Evolutionary conservation across 768 basidiomycete genomes (phyloP).

Genomic region (Auricularia cornea): DNA sequence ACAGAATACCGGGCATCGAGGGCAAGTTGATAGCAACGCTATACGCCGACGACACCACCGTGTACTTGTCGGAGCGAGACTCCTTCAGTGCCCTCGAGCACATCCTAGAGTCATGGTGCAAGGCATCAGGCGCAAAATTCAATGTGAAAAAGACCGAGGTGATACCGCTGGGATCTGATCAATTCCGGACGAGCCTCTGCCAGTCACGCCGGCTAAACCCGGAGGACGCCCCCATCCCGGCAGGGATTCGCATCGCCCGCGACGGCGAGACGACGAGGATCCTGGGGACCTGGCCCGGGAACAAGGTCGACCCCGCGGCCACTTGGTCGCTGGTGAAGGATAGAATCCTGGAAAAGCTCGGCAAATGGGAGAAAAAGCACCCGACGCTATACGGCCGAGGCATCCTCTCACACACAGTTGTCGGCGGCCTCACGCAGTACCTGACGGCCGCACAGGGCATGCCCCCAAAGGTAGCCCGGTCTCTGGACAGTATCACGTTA

Average conservation of each 20-base stretch:
- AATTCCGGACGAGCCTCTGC: not conserved
- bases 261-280: conserved; percentile 24
- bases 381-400: conserved; percentile 23
- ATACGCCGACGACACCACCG: conserved; percentile 36
- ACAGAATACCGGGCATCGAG: conserved; percentile 9
- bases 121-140: conserved; percentile 32
- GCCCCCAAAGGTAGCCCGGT: conserved; percentile 19
- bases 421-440: conserved; percentile 29
- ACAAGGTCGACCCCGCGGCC: conserved; percentile 12
- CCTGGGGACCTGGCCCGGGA: conserved; percentile 27
- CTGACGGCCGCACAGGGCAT: conserved; percentile 28
- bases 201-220: conserved; percentile 12
- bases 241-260: conserved; percentile 17
- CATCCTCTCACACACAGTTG: conserved; percentile 18
- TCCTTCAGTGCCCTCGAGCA: conserved; percentile 14
- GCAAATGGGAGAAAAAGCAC: conserved; percentile 19
- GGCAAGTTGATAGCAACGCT: conserved; percentile 22
- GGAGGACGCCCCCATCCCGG: conserved; percentile 5
- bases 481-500: conserved; percentile 12
- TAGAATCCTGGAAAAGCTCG: conserved; percentile 16
- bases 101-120: conserved; percentile 32
- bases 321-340: conserved; percentile 23
- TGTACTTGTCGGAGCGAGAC: conserved; percentile 25
- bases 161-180: conserved; percentile 23
- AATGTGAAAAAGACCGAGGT: conserved; percentile 34